A percentile compares a stretch with the other conserved stretches of the same genome.
phyloP scores from a whole-genome alignment of 2,329 filamentous ascomycete species.

The Alternaria brassicicola region DNA sequence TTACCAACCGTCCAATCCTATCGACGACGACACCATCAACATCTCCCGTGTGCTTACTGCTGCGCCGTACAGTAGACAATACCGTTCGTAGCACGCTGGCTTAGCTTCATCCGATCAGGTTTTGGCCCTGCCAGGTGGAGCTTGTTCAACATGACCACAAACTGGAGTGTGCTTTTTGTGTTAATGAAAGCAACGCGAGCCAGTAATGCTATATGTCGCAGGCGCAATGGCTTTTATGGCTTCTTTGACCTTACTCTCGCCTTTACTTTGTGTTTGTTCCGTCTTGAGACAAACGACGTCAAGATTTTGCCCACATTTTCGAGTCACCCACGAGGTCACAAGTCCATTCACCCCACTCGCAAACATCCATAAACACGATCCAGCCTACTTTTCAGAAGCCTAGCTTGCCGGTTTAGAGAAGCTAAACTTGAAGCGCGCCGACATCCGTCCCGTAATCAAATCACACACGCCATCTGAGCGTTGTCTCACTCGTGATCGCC shows the following conservation, averaged over 20 bases:
- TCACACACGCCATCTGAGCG: not conserved
- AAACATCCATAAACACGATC: not conserved
- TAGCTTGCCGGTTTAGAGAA: not conserved
- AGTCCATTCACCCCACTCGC: not conserved
- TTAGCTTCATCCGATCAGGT: conserved; percentile 17
- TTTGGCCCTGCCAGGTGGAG: conserved; percentile 9
- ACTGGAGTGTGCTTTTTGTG: conserved; percentile 23
- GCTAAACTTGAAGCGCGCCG: not conserved
- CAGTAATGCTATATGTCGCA: conserved; percentile 11
- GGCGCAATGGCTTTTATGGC: not conserved
- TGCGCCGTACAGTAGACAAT: conserved; percentile 4
- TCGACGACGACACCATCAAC: conserved; percentile 8
- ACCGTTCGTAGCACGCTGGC: conserved; percentile 1
- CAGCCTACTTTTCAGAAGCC: not conserved
- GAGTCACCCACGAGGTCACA: not conserved
- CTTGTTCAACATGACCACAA: conserved; percentile 15
- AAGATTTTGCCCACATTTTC: not conserved
- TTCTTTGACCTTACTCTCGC: not conserved
- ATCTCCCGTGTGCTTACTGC: conserved; percentile 7
- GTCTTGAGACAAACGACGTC: not conserved
- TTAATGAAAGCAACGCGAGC: not conserved
- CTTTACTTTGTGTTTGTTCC: not conserved
- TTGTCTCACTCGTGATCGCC: not conserved
- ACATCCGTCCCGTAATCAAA: not conserved
- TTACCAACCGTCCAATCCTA: conserved; percentile 6